phyloP scores from a whole-genome alignment of 768 basidiomycete genomes.

The Nevesoporus exiguus region DNA sequence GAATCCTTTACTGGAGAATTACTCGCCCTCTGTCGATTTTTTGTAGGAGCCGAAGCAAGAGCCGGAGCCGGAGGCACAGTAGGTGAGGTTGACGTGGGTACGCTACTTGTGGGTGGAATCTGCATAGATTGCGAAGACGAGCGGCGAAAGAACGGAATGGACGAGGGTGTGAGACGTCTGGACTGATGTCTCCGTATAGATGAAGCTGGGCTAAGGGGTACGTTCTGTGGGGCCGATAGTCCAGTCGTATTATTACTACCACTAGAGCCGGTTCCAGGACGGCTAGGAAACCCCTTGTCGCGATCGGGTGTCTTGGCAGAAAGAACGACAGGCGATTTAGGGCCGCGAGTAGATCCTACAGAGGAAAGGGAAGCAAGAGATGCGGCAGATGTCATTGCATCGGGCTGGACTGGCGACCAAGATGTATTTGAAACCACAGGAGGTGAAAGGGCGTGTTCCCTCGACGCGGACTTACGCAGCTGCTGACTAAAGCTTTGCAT shows the following conservation, averaged over 20 bases:
- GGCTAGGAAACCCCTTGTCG: constrained; percentile 46
- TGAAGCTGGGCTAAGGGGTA: constrained; percentile 69
- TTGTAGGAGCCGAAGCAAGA: constrained; percentile 37
- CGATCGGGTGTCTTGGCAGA: constrained; percentile 65
- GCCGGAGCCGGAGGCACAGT: constrained; percentile 48
- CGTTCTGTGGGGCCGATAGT: constrained; percentile 50
- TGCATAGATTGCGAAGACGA: constrained; percentile 89
- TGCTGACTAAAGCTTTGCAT: constrained; percentile 62
- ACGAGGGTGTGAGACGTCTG: constrained; percentile 85
- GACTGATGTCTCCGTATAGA: constrained; percentile 62
- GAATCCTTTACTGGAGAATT: constrained; percentile 54
- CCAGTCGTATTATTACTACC: constrained; percentile 64
- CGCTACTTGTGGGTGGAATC: constrained; percentile 42
- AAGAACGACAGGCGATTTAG: constrained; percentile 40
- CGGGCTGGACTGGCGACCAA: constrained; percentile 70
- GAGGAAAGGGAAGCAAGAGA: constrained; percentile 76
- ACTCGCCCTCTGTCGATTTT: constrained; percentile 41
- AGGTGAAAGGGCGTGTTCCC: constrained; percentile 54
- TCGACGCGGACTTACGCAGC: constrained; percentile 65
- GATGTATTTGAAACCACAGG: constrained; percentile 41
- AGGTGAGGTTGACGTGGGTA: constrained; percentile 46
- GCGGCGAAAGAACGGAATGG: constrained; percentile 91
- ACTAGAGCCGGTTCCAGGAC: constrained; percentile 75
- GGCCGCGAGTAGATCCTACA: constrained; percentile 57
- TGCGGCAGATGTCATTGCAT: constrained; percentile 75